Evolutionary conservation across 129 eudicot species (phyloP).

Genomic region (Centella asiatica): DNA sequence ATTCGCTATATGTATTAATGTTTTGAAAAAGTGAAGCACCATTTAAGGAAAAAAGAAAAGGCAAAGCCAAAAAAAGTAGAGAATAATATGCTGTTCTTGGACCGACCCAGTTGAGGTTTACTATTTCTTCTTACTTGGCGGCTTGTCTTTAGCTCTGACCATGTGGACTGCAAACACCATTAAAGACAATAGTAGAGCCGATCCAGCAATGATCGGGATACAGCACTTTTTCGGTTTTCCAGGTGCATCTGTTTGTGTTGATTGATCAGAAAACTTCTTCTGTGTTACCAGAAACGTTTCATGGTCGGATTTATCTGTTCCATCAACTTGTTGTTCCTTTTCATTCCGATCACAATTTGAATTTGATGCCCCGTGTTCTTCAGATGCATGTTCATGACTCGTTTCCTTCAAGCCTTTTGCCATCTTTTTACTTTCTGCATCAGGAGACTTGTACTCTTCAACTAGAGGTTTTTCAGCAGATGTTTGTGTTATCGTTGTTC

Average conservation of each 20-base stretch:
- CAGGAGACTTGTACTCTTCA: not conserved
- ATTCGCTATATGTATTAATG: too few species aligned
- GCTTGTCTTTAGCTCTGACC: slow-evolving; percentile 31
- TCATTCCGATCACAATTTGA: not conserved
- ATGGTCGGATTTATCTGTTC: not conserved
- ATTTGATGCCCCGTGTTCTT: not conserved
- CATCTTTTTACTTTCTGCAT: not conserved
- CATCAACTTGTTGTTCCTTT: not conserved
- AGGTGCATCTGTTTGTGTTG: slow-evolving; percentile 9
- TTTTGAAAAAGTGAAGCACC: too few species aligned
- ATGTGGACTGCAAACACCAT: slow-evolving; percentile 44
- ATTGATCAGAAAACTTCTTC: slow-evolving; percentile 18
- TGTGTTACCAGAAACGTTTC: slow-evolving; percentile 14
- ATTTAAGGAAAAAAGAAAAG: too few species aligned
- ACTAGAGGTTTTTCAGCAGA: not conserved
- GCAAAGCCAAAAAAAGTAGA: too few species aligned
- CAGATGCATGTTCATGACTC: not conserved
- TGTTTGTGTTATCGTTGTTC: not conserved
- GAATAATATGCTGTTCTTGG: too few species aligned
- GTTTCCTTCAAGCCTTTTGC: not conserved
- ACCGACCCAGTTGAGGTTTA: not conserved
- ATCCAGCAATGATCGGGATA: slow-evolving; percentile 58
- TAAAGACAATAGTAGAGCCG: slow-evolving; percentile 54
- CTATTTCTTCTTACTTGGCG: slow-evolving; percentile 22
- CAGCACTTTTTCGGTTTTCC: slow-evolving; percentile 25